Base-by-base conservation (phyloP, 2,329 filamentous ascomycete genomes). In the Exophiala sp. region DNA sequence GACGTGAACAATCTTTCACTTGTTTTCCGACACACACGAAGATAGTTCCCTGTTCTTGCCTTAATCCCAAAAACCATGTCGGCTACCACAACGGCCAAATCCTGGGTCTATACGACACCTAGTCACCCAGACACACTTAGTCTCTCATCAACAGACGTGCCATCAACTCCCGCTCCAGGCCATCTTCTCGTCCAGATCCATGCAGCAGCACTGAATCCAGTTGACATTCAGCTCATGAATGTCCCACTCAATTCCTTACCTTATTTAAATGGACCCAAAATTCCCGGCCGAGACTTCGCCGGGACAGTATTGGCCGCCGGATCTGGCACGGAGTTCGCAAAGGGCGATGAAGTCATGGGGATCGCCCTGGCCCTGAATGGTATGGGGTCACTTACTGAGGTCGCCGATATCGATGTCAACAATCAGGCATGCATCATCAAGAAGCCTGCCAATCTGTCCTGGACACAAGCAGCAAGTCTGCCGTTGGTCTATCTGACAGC, bases 191-290 rank as follows among this genome's bases (percentile, higher is more conserved):
- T 60, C 5, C 51, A 55, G 18, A 29, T 60, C 11, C 50, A 57
- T 32, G 54, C 55, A 10, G 29, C 57, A 8, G 47, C 54, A 12
- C 41, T 60, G 3, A 60, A 60, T 35, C 57, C 57, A 7, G 57
- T 60, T 6, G 57, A 60, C 47, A 58, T 60, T 33, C 57, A 60
- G 42, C 45, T 58, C 2, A 60, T 58, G 57, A 60, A 60, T 36
- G 8, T 60, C 8, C 57, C 57, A n/a, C 20, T 57, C 8, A 45
- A 58, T 43, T 55, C 54, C 2, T 43, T 58, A 18, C 57, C 57
- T 5, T 42, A 46, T 47, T 42, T 58, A 11, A 47, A 52, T 20
- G 54, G 51, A n/a, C 47, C 44, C 16, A 60, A 58, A 33, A 46
- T 55, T 18, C 40, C 55, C 2, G 39, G 46, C n/a, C 54, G 57